A percentile compares a stretch with the other conserved stretches of the same genome.
These are phyloP conservation scores for Hypoxylon sp. DNA, from an alignment of 2,329 filamentous ascomycete species.

Conservation along the genomic window DNA sequence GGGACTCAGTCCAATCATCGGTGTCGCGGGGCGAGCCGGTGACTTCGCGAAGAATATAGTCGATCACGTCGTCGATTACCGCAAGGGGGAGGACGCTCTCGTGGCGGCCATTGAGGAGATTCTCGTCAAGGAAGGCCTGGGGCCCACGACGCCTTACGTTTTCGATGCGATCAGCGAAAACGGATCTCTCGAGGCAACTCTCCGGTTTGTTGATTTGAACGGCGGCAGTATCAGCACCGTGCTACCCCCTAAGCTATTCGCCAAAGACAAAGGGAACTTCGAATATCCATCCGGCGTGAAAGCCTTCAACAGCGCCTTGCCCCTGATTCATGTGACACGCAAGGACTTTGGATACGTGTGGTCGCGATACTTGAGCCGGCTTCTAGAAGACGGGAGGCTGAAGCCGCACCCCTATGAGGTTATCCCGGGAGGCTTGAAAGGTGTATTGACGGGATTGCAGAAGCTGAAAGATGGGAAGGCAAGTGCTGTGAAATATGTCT, in stretches of 20 bases:
- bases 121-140: constrained; percentile 30
- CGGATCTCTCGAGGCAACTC: constrained; percentile 35
- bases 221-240: constrained; percentile 32
- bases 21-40: constrained; percentile 30
- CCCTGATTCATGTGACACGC: constrained; percentile 24
- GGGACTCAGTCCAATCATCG: constrained; percentile 38
- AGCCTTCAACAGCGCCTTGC: constrained; percentile 21
- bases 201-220: constrained; percentile 25
- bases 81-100: constrained; percentile 33
- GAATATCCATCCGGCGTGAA: constrained; percentile 33
- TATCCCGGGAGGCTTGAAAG: constrained; percentile 64
- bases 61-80: constrained; percentile 38
- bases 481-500: constrained; percentile 74
- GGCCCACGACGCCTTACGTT: constrained; percentile 24
- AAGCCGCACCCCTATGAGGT: constrained; percentile 63
- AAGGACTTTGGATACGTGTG: constrained; percentile 42
- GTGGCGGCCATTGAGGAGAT: constrained; percentile 27
- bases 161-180: constrained; percentile 41
- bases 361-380: constrained; percentile 53
- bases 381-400: constrained; percentile 62
- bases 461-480: constrained; percentile 70
- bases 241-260: constrained; percentile 31
- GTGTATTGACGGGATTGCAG: constrained; percentile 64
- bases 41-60: constrained; percentile 30
- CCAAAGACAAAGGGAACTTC: constrained; percentile 28